Conservation (phyloP, 345 rosid genomes). For the Hirschfeldia incana region DNA sequence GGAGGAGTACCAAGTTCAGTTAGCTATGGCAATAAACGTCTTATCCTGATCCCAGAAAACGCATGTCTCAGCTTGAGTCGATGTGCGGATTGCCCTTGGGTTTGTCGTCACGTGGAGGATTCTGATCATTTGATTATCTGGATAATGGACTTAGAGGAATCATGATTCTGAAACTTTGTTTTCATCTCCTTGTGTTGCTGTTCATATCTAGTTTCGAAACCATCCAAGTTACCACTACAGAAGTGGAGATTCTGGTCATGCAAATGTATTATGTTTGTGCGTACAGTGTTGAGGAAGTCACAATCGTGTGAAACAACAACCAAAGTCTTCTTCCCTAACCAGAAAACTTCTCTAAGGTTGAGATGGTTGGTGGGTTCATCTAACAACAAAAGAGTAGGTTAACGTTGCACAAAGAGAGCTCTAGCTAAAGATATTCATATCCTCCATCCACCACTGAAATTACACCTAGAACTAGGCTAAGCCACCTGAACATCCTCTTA, state of each 20-base stretch:
- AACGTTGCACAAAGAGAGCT: conserved; percentile 78
- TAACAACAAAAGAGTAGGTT: conserved; percentile 47
- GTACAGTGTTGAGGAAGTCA: conserved; percentile 88
- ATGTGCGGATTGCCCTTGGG: too few relatives aligned
- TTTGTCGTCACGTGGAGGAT: too few relatives aligned
- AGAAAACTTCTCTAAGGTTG: conserved; percentile 87
- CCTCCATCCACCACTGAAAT: conserved; percentile 80
- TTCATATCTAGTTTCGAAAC: conserved; percentile 79
- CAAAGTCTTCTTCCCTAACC: conserved; percentile 95
- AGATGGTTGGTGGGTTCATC: conserved; percentile 72
- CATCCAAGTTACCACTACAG: conserved; percentile 85
- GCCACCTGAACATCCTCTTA: too few relatives aligned
- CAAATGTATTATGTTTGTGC: conserved; percentile 86
- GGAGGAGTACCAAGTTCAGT: too few relatives aligned
- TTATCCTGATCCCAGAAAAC: too few relatives aligned
- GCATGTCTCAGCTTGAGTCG: too few relatives aligned
- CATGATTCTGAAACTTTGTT: conserved; percentile 68
- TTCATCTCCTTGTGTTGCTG: conserved; percentile 90
- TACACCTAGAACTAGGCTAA: too few relatives aligned
- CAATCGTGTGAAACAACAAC: conserved; percentile 95
- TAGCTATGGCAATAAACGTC: too few relatives aligned
- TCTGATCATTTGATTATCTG: too few relatives aligned
- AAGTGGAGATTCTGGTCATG: conserved; percentile 79
- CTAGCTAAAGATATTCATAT: conserved; percentile 94
- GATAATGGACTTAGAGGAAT: background rate